Percentiles rank a stretch among this genome's conserved stretches.
Evolutionary conservation across 345 rosid species (phyloP).

Genomic region (Pistacia integerrima): DNA sequence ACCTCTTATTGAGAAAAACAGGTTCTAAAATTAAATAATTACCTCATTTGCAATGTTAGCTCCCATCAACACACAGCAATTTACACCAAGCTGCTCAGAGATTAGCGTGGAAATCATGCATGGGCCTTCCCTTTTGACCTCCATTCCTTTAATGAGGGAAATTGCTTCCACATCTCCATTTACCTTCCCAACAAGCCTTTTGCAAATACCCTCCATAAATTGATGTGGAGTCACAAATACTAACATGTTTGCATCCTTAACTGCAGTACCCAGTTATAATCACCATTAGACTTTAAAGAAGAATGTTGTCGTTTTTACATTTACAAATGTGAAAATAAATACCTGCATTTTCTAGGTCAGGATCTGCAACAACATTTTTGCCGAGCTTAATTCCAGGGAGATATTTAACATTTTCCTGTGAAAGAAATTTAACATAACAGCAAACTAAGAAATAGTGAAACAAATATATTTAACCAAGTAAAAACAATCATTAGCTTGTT

Average conservation of each 20-base stretch:
- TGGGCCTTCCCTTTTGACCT: slow-evolving; percentile 92
- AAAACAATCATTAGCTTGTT: slow-evolving; percentile 1
- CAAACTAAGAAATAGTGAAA: slow-evolving; percentile 10
- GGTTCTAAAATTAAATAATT: slow-evolving; percentile 9
- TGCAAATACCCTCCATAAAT: slow-evolving; percentile 87
- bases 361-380: slow-evolving; percentile 78
- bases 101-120: slow-evolving; percentile 88
- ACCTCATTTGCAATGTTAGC: slow-evolving; percentile 98
- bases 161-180: slow-evolving; percentile 67
- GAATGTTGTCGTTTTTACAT: neutral
- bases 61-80: slow-evolving; percentile 93
- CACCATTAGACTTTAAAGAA: neutral
- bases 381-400: slow-evolving; percentile 94
- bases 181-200: slow-evolving; percentile 71
- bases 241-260: slow-evolving; percentile 84
- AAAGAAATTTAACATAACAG: slow-evolving; percentile 5
- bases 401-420: slow-evolving; percentile 84
- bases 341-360: slow-evolving; percentile 92
- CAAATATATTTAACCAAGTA: neutral
- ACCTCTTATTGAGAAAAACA: neutral
- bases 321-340: slow-evolving; percentile 16
- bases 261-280: slow-evolving; percentile 37
- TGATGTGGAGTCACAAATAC: slow-evolving; percentile 96
- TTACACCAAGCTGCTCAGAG: slow-evolving; percentile 67
- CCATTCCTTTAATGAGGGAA: slow-evolving; percentile 97